A percentile compares a stretch with the other conserved stretches of the same genome.
phyloP scores from a whole-genome alignment of 2,329 filamentous ascomycete species.

The Gaeumannomyces tritici region DNA sequence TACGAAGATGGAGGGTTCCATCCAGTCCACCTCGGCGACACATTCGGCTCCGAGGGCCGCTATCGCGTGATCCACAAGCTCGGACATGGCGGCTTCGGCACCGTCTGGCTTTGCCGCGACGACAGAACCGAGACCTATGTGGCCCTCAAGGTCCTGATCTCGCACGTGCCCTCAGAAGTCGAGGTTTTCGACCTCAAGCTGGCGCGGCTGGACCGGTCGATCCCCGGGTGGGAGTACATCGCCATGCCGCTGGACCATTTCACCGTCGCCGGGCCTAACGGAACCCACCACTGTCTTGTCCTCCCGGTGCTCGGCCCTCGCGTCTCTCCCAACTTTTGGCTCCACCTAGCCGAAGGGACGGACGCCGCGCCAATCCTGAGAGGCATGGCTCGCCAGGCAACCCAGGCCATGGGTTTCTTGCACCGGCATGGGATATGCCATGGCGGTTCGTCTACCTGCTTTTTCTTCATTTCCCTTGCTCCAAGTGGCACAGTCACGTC shows the following conservation, averaged over 20 bases:
- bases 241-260: conserved; percentile 5
- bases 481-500: no score
- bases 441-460: not conserved
- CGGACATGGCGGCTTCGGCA: conserved; percentile 4
- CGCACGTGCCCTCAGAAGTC: not conserved
- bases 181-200: not conserved
- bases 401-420: not conserved
- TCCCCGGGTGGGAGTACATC: conserved; percentile 6
- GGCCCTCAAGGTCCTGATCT: not conserved
- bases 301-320: conserved; percentile 6
- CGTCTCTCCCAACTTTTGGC: conserved; percentile 4
- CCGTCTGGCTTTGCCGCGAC: conserved; percentile 15
- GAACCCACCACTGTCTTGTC: conserved; percentile 3
- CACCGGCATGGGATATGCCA: not conserved
- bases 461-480: no score
- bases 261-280: not conserved
- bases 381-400: not conserved
- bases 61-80: conserved; percentile 2
- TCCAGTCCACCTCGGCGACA: conserved; percentile 2
- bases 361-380: not conserved
- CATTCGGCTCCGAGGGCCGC: not conserved
- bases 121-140: conserved; percentile 1
- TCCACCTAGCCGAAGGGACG: not conserved
- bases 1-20: not conserved
- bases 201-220: conserved; percentile 2